These are phyloP conservation scores for Fusarium sp. DNA, from an alignment of 2,329 filamentous ascomycete species.

Conservation along the genomic window DNA sequence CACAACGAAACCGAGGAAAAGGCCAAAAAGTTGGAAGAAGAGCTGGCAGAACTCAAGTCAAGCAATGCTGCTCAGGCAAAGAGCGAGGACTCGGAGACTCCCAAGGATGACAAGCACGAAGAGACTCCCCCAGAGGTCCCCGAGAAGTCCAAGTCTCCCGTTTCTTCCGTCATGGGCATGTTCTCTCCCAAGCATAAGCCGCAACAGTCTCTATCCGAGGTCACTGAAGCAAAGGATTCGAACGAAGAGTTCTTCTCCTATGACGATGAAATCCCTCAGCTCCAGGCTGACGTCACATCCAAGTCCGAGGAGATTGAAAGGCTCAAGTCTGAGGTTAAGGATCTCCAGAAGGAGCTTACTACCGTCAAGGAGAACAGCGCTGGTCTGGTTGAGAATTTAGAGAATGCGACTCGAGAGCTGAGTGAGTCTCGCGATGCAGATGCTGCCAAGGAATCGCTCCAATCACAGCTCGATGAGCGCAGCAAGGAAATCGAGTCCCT, in stretches of 20 bases:
- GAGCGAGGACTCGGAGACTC: slow-evolving; percentile 47
- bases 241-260: slow-evolving; percentile 90
- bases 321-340: slow-evolving; percentile 75
- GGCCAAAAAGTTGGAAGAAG: slow-evolving; percentile 69
- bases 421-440: slow-evolving; percentile 57
- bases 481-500: slow-evolving; percentile 61
- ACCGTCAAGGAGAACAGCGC: slow-evolving; percentile 77
- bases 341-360: slow-evolving; percentile 76
- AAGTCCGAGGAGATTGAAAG: slow-evolving; percentile 77
- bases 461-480: slow-evolving; percentile 61
- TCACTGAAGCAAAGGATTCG: slow-evolving; percentile 45
- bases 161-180: slow-evolving; percentile 60
- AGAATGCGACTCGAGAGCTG: slow-evolving; percentile 74
- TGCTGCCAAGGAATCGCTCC: slow-evolving; percentile 57
- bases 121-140: slow-evolving; percentile 37
- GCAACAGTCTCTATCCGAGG: slow-evolving; percentile 44
- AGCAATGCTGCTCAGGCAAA: slow-evolving; percentile 43
- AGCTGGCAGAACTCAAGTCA: slow-evolving; percentile 65
- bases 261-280: slow-evolving; percentile 83
- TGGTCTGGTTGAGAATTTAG: slow-evolving; percentile 73
- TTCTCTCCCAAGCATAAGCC: slow-evolving; percentile 61
- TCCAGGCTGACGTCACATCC: slow-evolving; percentile 79
- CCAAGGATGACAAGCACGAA: slow-evolving; percentile 44
- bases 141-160: slow-evolving; percentile 57
- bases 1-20: slow-evolving; percentile 75